Evolutionary conservation across 1,284 basidiomycete species (phyloP).

Genomic region (Puccinia horiana): DNA sequence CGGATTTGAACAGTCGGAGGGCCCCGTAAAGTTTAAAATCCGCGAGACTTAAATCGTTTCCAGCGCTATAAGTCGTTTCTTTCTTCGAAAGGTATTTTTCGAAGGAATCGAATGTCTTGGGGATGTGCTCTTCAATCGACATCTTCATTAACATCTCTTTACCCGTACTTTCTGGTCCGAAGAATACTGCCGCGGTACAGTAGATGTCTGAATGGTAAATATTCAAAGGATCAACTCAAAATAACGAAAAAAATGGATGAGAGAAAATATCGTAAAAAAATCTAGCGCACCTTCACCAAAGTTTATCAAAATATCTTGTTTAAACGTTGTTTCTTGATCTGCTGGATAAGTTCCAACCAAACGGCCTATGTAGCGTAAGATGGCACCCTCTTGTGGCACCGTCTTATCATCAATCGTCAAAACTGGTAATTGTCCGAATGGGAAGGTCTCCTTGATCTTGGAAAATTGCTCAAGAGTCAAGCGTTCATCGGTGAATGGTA

Average conservation of each 20-base stretch:
- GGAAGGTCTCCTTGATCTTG: not conserved
- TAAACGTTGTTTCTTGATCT: not conserved
- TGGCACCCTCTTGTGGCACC: not conserved
- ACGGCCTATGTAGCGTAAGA: not conserved
- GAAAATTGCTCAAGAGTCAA: not conserved
- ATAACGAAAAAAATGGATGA: not conserved
- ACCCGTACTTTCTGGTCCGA: not conserved
- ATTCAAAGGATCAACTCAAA: too few species aligned
- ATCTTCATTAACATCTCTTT: not conserved
- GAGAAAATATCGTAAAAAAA: not conserved
- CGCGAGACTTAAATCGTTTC: not conserved
- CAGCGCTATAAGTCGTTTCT: slow-evolving; percentile 17
- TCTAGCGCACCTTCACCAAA: not conserved
- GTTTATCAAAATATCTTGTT: not conserved
- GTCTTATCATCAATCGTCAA: not conserved
- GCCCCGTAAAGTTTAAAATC: not conserved
- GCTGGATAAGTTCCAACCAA: not conserved
- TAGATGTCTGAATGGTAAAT: not conserved
- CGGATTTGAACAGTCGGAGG: not conserved
- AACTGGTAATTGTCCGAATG: not conserved
- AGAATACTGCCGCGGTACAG: not conserved
- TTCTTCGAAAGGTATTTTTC: not conserved
- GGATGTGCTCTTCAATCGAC: not conserved
- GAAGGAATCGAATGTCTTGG: not conserved
- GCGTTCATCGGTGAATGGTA: slow-evolving; percentile 7